Conservation (phyloP, 2,329 filamentous ascomycete species). For the Drechslerella stenobrocha region DNA sequence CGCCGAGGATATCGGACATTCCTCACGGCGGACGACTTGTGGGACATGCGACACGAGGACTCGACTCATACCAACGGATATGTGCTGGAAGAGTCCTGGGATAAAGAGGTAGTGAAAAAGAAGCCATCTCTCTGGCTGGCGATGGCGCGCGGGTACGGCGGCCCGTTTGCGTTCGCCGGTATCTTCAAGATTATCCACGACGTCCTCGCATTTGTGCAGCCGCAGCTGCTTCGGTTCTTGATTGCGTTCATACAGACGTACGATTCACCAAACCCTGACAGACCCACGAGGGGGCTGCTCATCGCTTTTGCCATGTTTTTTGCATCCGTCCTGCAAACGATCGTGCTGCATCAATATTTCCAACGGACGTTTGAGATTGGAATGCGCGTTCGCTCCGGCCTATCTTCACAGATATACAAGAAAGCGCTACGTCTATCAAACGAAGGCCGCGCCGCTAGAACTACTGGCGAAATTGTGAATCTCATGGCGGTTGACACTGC, state of each 20-base stretch:
- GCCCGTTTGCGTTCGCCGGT: constrained; percentile 77
- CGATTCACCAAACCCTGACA: constrained; percentile 61
- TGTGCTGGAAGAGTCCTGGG: constrained; percentile 75
- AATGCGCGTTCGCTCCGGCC: constrained; percentile 90
- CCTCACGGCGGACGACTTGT: constrained; percentile 91
- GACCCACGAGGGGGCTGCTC: constrained; percentile 82
- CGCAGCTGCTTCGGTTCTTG: constrained; percentile 80
- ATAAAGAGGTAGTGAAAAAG: constrained; percentile 70
- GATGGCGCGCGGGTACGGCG: constrained; percentile 79
- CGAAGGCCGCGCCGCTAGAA: constrained; percentile 83
- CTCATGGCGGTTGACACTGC: constrained; percentile 99
- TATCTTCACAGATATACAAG: constrained; percentile 87
- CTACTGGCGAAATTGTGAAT: constrained; percentile 97
- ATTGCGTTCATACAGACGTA: constrained; percentile 86
- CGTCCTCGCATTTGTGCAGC: constrained; percentile 81
- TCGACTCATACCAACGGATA: constrained; percentile 73
- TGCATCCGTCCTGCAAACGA: constrained; percentile 82
- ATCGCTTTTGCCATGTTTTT: constrained; percentile 92
- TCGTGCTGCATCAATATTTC: constrained; percentile 95
- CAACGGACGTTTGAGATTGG: constrained; percentile 91
- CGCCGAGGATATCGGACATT: constrained; percentile 87
- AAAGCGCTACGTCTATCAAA: constrained; percentile 90
- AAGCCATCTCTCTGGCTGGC: constrained; percentile 86
- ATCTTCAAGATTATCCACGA: constrained; percentile 91
- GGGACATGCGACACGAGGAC: constrained; percentile 82